A percentile compares a stretch with the other conserved stretches of the same genome.
Evolutionary conservation across 345 rosid species (phyloP).

Genomic region (Citrus sinensis): DVS_A1.0 CM039162.1:18000001-18000500

Average conservation of each 20-base stretch:
- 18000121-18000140: constrained; percentile 7
- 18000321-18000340: constrained; percentile 16
- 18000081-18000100: neutral
- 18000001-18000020: neutral
- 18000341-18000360: neutral
- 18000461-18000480: too few species aligned
- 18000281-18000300: neutral
- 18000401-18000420: too few species aligned
- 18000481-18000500: too few species aligned
- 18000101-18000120: neutral
- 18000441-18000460: too few species aligned
- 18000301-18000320: constrained; percentile 9
- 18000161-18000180: constrained; percentile 9
- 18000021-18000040: constrained; percentile 11
- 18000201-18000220: neutral
- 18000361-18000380: neutral
- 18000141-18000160: neutral
- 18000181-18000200: too few species aligned
- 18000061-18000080: constrained; percentile 12
- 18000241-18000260: too few species aligned
- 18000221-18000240: neutral
- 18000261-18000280: neutral
- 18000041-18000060: constrained; percentile 16
- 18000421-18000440: too few species aligned
- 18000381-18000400: neutral